These are phyloP conservation scores for Leishmania braziliensis DNA, from an alignment of 208 protist species.

Conservation along the genomic window DNA sequence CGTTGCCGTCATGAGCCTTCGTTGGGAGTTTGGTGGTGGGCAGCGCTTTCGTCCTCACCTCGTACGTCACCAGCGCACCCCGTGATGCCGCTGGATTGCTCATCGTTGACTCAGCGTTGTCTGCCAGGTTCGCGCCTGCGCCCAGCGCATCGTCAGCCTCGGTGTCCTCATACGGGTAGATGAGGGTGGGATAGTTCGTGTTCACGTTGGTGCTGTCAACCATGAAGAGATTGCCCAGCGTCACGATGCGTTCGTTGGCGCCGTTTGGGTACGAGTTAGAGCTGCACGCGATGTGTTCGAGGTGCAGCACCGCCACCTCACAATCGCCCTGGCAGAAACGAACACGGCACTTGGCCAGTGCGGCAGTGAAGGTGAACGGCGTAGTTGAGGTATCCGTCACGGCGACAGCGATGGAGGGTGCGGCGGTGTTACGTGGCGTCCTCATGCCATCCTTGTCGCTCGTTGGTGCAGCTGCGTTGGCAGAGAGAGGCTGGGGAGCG, in stretches of 20 bases:
- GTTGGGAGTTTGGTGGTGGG: not conserved
- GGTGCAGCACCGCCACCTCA: slow-evolving; percentile 46
- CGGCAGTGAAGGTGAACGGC: slow-evolving; percentile 22
- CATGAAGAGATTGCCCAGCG: slow-evolving; percentile 58
- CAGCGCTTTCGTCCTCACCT: slow-evolving; percentile 12
- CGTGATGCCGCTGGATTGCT: not conserved
- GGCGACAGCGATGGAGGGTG: not conserved
- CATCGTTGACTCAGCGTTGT: not conserved
- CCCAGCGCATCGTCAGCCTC: slow-evolving; percentile 17
- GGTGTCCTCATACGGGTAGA: slow-evolving; percentile 42
- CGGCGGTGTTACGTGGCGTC: not conserved
- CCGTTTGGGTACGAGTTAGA: slow-evolving; percentile 42
- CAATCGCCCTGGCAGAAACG: slow-evolving; percentile 45
- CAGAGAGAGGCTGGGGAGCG: not conserved
- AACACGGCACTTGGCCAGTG: slow-evolving; percentile 33
- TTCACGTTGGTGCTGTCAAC: slow-evolving; percentile 39
- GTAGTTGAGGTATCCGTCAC: not conserved
- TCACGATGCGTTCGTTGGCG: slow-evolving; percentile 35
- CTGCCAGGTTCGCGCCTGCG: not conserved
- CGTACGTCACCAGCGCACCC: slow-evolving; percentile 22
- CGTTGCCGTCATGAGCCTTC: not conserved
- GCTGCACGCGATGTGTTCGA: slow-evolving; percentile 31
- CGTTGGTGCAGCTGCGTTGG: not conserved
- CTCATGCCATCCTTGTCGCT: not conserved
- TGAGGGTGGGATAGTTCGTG: slow-evolving; percentile 53